phyloP scores from a whole-genome alignment of 495 filamentous ascomycete genomes.

The Cudoniella acicularis region DNA sequence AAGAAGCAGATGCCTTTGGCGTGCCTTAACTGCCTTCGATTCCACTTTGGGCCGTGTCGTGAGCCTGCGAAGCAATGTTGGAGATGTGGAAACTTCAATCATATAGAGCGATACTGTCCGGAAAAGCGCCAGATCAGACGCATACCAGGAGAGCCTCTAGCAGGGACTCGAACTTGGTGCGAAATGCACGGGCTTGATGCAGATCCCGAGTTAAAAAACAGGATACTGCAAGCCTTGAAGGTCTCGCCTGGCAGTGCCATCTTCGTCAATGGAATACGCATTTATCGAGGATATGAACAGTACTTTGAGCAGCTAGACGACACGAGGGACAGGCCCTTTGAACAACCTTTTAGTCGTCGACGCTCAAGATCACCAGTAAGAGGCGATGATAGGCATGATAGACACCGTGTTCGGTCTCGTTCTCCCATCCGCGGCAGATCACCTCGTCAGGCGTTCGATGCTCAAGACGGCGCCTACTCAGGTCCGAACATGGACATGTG shows the following conservation, averaged over 20 bases:
- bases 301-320: background rate
- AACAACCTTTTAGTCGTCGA: background rate
- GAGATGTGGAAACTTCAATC: slow-evolving; percentile 2
- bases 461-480: too few species aligned
- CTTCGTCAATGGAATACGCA: slow-evolving; percentile 9
- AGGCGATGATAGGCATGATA: background rate
- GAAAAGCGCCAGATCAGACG: background rate
- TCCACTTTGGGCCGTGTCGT: slow-evolving; percentile 16
- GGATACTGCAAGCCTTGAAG: slow-evolving; percentile 13
- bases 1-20: background rate
- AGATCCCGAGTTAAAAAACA: slow-evolving; percentile 6
- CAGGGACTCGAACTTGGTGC: slow-evolving; percentile 14
- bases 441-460: too few species aligned
- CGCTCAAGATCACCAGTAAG: slow-evolving; percentile 8
- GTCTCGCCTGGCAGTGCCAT: slow-evolving; percentile 15
- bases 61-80: slow-evolving; percentile 6
- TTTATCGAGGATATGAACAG: slow-evolving; percentile 13
- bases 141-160: slow-evolving; percentile 4
- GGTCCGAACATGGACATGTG: background rate
- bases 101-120: slow-evolving; percentile 19
- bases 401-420: background rate
- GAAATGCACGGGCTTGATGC: slow-evolving; percentile 8
- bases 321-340: slow-evolving; percentile 3
- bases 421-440: background rate
- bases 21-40: slow-evolving; percentile 16